phyloP scores from a whole-genome alignment of 2,329 filamentous ascomycete species.

The Xylariaceae sp. region DNA sequence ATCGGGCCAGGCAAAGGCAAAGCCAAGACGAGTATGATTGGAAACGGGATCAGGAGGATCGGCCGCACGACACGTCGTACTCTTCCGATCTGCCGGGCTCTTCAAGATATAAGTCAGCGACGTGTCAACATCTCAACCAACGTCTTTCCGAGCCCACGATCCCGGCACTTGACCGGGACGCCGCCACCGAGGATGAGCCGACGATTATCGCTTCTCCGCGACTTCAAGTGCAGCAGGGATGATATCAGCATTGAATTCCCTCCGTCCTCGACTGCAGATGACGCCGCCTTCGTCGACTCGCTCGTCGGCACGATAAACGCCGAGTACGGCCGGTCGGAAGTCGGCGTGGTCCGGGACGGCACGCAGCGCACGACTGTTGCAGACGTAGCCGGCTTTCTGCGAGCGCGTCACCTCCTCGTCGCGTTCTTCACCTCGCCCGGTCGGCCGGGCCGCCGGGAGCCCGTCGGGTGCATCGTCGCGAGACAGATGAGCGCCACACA shows the following conservation, averaged over 20 bases:
- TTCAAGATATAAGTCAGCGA: background rate
- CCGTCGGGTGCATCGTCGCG: constrained; percentile 3
- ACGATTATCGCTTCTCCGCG: background rate
- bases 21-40: background rate
- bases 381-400: constrained; percentile 2
- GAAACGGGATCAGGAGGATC: background rate
- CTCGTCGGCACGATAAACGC: constrained; percentile 1
- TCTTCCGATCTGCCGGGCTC: too few species aligned
- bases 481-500: constrained; percentile 1
- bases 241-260: constrained; percentile 8
- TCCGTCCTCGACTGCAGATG: constrained; percentile 1
- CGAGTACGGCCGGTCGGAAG: constrained; percentile 8
- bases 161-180: background rate
- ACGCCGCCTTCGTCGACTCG: constrained; percentile 1
- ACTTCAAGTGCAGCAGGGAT: background rate
- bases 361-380: background rate
- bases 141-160: background rate
- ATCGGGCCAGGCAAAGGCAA: too few species aligned
- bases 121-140: background rate
- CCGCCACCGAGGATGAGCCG: constrained; percentile 1
- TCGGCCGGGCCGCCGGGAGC: background rate
- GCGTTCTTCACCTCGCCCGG: constrained; percentile 1
- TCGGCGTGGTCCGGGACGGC: constrained; percentile 5
- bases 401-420: constrained; percentile 3
- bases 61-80: background rate